phyloP scores from a whole-genome alignment of 345 rosid species.

The Aquilaria sinensis region DNA sequence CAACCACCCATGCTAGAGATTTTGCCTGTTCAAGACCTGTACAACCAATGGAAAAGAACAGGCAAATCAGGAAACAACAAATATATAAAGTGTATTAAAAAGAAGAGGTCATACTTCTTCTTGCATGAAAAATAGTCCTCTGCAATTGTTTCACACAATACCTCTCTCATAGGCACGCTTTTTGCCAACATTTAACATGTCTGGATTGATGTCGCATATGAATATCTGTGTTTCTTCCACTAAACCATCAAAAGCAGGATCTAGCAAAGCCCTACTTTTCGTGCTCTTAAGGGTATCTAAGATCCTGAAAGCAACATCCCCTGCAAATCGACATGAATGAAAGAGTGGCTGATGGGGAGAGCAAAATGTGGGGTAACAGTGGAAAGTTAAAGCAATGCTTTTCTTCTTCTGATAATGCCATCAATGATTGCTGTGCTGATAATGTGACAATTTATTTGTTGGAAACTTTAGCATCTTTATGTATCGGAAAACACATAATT shows the following conservation, averaged over 20 bases:
- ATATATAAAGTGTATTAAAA: background rate
- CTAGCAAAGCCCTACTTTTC: constrained; percentile 49
- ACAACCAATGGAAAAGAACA: background rate
- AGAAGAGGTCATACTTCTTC: background rate
- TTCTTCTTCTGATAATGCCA: no score
- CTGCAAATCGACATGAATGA: constrained; percentile 32
- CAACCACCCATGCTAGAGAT: constrained; percentile 81
- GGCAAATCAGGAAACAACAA: background rate
- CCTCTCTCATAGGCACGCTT: constrained; percentile 83
- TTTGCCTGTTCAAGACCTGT: constrained; percentile 46
- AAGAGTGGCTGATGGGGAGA: background rate
- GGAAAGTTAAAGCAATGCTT: no score
- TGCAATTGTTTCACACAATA: constrained; percentile 14
- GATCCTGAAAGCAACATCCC: constrained; percentile 92
- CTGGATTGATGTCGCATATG: constrained; percentile 87
- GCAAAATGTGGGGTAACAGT: no score
- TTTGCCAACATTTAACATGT: constrained; percentile 86
- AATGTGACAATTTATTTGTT: no score
- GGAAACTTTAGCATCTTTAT: no score
- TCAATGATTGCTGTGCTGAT: no score
- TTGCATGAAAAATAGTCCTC: background rate
- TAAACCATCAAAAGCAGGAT: constrained; percentile 45
- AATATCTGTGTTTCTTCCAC: constrained; percentile 77
- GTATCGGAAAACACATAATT: background rate
- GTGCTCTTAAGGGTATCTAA: constrained; percentile 51